Percentiles rank a stretch among this genome's conserved stretches.
These are phyloP conservation scores for Salinomyces thailandicus DNA, from an alignment of 2,329 filamentous ascomycete genomes.

Conservation along the genomic window DNA sequence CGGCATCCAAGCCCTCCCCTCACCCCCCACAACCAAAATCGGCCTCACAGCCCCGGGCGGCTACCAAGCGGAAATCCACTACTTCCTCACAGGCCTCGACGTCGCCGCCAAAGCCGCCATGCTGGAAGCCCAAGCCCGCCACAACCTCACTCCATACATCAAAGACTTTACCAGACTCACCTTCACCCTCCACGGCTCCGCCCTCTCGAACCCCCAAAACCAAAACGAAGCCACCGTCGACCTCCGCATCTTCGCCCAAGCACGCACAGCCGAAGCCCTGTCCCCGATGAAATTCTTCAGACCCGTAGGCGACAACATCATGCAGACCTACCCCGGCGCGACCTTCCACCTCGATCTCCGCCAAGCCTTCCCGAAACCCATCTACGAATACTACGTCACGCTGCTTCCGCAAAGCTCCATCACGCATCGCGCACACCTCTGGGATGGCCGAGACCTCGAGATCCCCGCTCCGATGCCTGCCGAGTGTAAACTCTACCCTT, in stretches of 20 bases:
- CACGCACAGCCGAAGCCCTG: slow-evolving; percentile 18
- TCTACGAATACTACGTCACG: slow-evolving; percentile 35
- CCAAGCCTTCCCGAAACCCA: slow-evolving; percentile 33
- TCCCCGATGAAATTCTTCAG: slow-evolving; percentile 21
- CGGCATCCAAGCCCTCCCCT: slow-evolving; percentile 34
- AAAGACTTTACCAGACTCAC: slow-evolving; percentile 27
- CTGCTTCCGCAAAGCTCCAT: slow-evolving; percentile 22
- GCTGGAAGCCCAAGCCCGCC: slow-evolving; percentile 36
- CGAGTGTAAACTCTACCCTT: slow-evolving; percentile 24
- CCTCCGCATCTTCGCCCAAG: slow-evolving; percentile 32
- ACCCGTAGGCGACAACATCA: slow-evolving; percentile 31
- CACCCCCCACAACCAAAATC: slow-evolving; percentile 42
- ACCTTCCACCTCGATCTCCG: slow-evolving; percentile 23
- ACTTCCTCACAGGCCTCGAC: slow-evolving; percentile 37
- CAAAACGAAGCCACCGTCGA: slow-evolving; percentile 41
- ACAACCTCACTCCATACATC: slow-evolving; percentile 26
- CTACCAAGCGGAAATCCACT: slow-evolving; percentile 38
- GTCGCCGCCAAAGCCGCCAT: slow-evolving; percentile 38
- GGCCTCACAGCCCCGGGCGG: slow-evolving; percentile 38
- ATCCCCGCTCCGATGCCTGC: slow-evolving; percentile 26
- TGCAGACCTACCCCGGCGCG: slow-evolving; percentile 23
- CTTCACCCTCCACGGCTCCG: slow-evolving; percentile 34
- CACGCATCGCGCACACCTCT: slow-evolving; percentile 19
- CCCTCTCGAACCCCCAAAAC: slow-evolving; percentile 32
- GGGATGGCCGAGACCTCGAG: slow-evolving; percentile 21